These are phyloP conservation scores for Senna siamea DNA, from an alignment of 306 rosid species.

Conservation along the genomic window DNA sequence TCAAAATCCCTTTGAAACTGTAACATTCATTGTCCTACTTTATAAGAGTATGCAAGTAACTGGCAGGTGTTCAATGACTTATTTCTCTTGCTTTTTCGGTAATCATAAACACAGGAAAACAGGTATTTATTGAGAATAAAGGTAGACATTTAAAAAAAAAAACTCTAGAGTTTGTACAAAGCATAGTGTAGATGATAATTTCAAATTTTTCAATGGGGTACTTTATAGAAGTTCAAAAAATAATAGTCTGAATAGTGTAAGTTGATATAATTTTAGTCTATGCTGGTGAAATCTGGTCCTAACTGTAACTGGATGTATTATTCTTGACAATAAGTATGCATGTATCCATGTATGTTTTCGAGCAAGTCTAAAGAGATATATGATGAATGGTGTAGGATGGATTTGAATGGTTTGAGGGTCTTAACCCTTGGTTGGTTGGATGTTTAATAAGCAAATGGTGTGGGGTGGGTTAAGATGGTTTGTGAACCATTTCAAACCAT, in stretches of 20 bases:
- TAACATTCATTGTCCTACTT: constrained; percentile 2
- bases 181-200: neutral
- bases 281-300: neutral
- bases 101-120: neutral
- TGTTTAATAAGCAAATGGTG: no score
- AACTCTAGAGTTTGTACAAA: neutral
- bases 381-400: no score
- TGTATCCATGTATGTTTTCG: neutral
- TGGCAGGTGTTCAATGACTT: neutral
- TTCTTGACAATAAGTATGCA: neutral
- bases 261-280: neutral
- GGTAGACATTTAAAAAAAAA: neutral
- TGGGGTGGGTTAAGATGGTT: no score
- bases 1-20: constrained; percentile 14
- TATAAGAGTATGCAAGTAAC: neutral
- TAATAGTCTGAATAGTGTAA: neutral
- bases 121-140: neutral
- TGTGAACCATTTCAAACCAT: no score
- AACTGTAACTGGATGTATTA: neutral
- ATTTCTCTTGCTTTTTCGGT: neutral
- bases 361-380: no score
- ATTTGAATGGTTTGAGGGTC: no score
- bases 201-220: neutral
- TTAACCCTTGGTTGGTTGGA: no score
- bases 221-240: neutral